Evolutionary conservation across 495 filamentous ascomycete species (phyloP), one percentile per base, ranked within the genome.

Genomic region (Halenospora varia): DNA sequence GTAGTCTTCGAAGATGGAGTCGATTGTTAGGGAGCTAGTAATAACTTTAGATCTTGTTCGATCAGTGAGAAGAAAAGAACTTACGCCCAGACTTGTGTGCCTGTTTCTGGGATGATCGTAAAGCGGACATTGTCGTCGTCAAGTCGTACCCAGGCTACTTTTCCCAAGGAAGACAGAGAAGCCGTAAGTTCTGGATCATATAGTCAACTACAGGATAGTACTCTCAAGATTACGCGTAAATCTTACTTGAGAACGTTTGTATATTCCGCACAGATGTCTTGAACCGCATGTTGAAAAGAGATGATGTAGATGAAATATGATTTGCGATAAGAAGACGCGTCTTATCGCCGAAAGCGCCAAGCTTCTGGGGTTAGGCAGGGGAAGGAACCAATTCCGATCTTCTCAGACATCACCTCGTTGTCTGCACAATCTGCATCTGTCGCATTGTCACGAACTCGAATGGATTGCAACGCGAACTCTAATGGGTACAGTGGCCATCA

Each of bases 71-170:
- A 45, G 26, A 11, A 26, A 11, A 10, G 10, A 9, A 80, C 89
- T 64, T 77, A 96, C 92, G 92, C 88, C 94, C 95, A 98, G 25
- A 97, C 94, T 79, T 97, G 92, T 10, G 91, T 91, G 20, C 94
- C 91, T 64, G 88, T 85, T 62, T 96, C 92, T 4, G 92, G 90
- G 60, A 96, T 92, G 67, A 96, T 88, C 55, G 95, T 97, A 76
- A 98, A 96, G 62, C 90, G 91, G 55, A 96, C 82, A 19, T 86
- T 83, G 50, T 92, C 84, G 69, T 89, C 78, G 71, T 92, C 88
- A 23, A 98, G 85, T 45, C 90, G 88, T 48, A 97, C 79, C 94
- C 95, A 97, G 41, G 92, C 94, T 62, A 95, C 82, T 69, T 94
- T 93, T 55, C 92, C 91, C 29, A 97, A 77, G 6, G 91, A 92